phyloP scores from a whole-genome alignment of 805 yeast genomes.

The Spencermartinsiella europaea region DNA sequence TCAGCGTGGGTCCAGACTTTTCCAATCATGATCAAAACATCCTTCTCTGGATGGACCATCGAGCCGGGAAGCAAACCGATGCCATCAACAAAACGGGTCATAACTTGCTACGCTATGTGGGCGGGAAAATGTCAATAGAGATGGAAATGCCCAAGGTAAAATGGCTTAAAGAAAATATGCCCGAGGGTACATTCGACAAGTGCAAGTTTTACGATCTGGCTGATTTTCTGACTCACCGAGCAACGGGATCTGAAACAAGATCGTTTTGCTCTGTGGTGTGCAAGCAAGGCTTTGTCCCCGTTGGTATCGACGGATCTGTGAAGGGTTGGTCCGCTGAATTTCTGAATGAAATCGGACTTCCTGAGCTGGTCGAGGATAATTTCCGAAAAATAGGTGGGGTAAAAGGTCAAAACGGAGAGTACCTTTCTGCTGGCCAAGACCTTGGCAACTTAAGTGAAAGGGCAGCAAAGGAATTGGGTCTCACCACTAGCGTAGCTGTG shows the following conservation, averaged over 20 bases:
- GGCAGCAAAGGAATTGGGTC: constrained; percentile 80
- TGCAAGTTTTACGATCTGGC: constrained; percentile 89
- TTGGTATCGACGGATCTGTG: constrained; percentile 79
- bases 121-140: constrained; percentile 96
- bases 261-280: constrained; percentile 89
- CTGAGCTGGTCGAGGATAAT: constrained; percentile 71
- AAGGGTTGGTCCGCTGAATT: constrained; percentile 91
- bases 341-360: constrained; percentile 59
- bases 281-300: constrained; percentile 91
- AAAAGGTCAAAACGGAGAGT: constrained; percentile 64
- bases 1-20: constrained; percentile 92
- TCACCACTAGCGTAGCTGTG: constrained; percentile 72
- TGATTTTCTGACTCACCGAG: constrained; percentile 85
- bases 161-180: constrained; percentile 88
- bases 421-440: constrained; percentile 81
- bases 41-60: constrained; percentile 97
- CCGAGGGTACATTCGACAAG: constrained; percentile 48
- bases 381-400: constrained; percentile 81
- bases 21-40: constrained; percentile 68
- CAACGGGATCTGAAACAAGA: constrained; percentile 83
- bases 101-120: constrained; percentile 81
- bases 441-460: constrained; percentile 64
- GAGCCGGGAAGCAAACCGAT: constrained; percentile 78
- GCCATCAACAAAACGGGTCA: constrained; percentile 77
- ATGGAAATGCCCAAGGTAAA: constrained; percentile 97